Evolutionary conservation across 805 yeast species (phyloP), one percentile per base, ranked within the genome.

Genomic region (Sungouiozyma ichnusensis): DNA sequence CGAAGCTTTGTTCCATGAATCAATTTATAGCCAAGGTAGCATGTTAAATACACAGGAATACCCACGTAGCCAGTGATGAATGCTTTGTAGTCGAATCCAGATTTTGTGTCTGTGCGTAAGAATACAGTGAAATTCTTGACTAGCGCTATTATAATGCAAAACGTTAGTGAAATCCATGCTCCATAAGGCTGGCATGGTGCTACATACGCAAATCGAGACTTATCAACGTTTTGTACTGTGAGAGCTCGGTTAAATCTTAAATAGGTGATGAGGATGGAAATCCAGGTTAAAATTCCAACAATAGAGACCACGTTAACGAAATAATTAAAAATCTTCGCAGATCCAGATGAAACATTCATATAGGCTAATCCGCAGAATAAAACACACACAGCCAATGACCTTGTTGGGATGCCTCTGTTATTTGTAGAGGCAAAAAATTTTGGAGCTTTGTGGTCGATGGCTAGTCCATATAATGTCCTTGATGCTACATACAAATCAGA

Each of bases 61-160:
- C 84, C 82, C 51, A 83, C 77, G 63, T 82, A 82, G 33, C 87
- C 87, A 29, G 88, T 80, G 54, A 83, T 79, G 54, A 83, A 83
- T 15, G 69, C 66, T 60, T 76, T 73, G 63, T 77, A 77, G 47
- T 73, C 71, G 59, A 81, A 78, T 6, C 58, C 64, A 44, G 73
- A 70, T 7, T 24, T 24, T 6, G 29, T 24, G 11, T 24, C 29
- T 7, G 29, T 7, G 39, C 76, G 76, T 48, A 82, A 64, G 65
- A 82, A 83, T 2, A 75, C 87, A 1, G 85, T 76, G 58, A 81
- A 81, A 50, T 79, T 79, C 63, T 82, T 82, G 55, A 77, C 74
- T 38, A 82, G 51, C 7, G 78, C 68, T 44, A 82, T 67, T 39
- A 81, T 40, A 39, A 64, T 42, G 58, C 83, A 77, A 44, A 77